Evolutionary conservation across 1,284 basidiomycete genomes (phyloP).

Genomic region (Cutaneotrichosporon cavernicola): DNA sequence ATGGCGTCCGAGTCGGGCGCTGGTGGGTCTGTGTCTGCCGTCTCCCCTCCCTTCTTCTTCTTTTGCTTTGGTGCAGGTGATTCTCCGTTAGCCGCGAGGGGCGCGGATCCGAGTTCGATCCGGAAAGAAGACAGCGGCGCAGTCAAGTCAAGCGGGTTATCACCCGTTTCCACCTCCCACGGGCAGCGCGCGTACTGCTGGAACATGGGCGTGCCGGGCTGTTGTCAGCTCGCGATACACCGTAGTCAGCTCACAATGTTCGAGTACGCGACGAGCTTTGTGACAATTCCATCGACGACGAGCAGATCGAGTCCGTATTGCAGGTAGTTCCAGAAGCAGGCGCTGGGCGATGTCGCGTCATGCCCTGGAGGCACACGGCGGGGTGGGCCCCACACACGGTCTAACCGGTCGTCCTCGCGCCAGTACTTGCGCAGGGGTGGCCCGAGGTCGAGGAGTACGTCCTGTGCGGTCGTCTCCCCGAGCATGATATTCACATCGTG

Average conservation of each 20-base stretch:
- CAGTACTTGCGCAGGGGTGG: conserved; percentile 73
- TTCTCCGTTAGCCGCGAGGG: not conserved
- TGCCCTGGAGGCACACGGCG: not conserved
- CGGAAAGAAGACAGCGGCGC: conserved; percentile 33
- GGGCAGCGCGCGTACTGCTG: conserved; percentile 84
- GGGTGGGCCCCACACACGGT: conserved; percentile 40
- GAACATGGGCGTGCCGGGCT: conserved; percentile 84
- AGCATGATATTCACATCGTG: conserved; percentile 62
- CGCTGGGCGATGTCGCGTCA: conserved; percentile 5
- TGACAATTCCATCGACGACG: conserved; percentile 67
- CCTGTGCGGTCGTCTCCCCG: conserved; percentile 78
- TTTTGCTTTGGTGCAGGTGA: not conserved
- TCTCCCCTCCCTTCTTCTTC: conserved; percentile 15
- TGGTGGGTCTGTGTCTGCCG: not conserved
- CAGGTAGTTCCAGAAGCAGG: conserved; percentile 90
- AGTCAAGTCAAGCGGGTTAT: conserved; percentile 29
- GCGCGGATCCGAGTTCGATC: conserved; percentile 2
- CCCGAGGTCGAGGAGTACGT: conserved; percentile 72
- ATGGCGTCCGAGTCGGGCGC: conserved; percentile 60
- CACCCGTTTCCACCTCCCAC: conserved; percentile 63
- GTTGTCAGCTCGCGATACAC: conserved; percentile 1
- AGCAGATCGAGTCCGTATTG: conserved; percentile 82
- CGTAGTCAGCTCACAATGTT: conserved; percentile 66
- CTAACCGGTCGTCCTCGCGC: conserved; percentile 82
- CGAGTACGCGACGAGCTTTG: conserved; percentile 78